Base-by-base conservation (phyloP, 768 basidiomycete species). In the Fomitopsis pulvina region DNA sequence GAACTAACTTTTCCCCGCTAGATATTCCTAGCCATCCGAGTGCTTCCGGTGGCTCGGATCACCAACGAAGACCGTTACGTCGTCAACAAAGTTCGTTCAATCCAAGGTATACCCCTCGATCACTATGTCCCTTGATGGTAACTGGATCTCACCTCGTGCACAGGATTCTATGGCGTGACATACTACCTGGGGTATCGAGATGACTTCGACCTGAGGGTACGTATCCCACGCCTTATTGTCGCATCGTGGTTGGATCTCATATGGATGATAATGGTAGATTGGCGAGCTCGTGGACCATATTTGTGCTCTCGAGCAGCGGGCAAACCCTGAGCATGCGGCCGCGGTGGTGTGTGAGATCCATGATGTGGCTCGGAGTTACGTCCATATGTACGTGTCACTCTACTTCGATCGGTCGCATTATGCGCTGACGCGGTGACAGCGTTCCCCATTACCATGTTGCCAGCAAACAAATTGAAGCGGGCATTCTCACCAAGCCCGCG, bases 101-200 rank as follows among this genome's bases (percentile, higher is more conserved):
- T 84, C 12, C 69, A 80, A 57, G 80, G 79, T 76, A 45, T 11
- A 41, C 29, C 20, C 11, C 18, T n/a, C 2, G 26, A 16, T 41
- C 25, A 21, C 26, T 25, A 11, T 11, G 5, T 47, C 26, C 27
- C 39, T 12, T 32, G 32, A 12, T 34, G 47, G 39, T 29, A 11
- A 21, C 40, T 20, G 22, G 12, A 44, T 22, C 8, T 20, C 39
- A 41, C 22, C 9, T 20, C n/a, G n/a, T 6, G 8, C 14, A 18
- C 54, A 75, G 80, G 81, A 1, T 80, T 81, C 58, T 84, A 84
- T 42, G 80, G 78, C 16, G 77, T 77, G 6, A 77, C 76, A 1
- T 79, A 79, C 52, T 75, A 73, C 47, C 65, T 78, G 40, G 84
- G 83, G 1, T 87, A 81, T 67, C 68, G 81, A n/a, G 82, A 87